Evolutionary conservation across 129 eudicot genomes (phyloP).

Genomic region (Rutidosis leptorrhynchoides): DNA sequence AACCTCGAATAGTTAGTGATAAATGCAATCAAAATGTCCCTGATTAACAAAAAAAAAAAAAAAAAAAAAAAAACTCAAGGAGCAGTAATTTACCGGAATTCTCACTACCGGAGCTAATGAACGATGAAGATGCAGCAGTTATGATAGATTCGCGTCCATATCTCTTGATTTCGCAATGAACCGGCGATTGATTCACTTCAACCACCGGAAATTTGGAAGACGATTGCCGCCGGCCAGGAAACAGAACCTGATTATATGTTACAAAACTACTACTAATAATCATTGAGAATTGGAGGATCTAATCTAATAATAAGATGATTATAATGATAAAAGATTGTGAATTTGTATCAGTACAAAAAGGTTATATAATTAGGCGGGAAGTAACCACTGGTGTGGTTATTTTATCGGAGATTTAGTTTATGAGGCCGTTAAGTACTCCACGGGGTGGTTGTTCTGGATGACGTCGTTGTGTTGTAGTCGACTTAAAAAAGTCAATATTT

Average conservation of each 20-base stretch:
- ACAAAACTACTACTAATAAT: slow-evolving; percentile 10
- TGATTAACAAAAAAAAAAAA: no score
- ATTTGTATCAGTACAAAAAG: slow-evolving; percentile 14
- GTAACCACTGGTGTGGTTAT: slow-evolving; percentile 9
- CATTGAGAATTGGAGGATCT: slow-evolving; percentile 10
- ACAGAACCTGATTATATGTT: slow-evolving; percentile 17
- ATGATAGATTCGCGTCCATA: slow-evolving; percentile 12
- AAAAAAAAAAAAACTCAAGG: background rate
- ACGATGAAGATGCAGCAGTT: slow-evolving; percentile 48
- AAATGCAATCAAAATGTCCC: background rate
- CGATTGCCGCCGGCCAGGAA: slow-evolving; percentile 16
- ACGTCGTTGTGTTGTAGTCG: background rate
- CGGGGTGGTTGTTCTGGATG: slow-evolving; percentile 10
- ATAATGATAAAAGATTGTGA: no score
- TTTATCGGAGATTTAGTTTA: slow-evolving; percentile 10
- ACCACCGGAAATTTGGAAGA: slow-evolving; percentile 8
- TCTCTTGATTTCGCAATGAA: slow-evolving; percentile 5
- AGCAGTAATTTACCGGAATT: slow-evolving; percentile 40
- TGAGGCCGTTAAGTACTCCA: slow-evolving; percentile 27
- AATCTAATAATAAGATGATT: background rate
- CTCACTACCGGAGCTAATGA: slow-evolving; percentile 44
- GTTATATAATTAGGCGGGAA: slow-evolving; percentile 11
- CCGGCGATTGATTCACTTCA: slow-evolving; percentile 14
- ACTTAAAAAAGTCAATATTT: background rate
- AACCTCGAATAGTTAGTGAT: no score